Percentiles rank a stretch among this genome's conserved stretches.
phyloP scores from a whole-genome alignment of 1,284 basidiomycete species.

The Boletus holoroseus region DNA sequence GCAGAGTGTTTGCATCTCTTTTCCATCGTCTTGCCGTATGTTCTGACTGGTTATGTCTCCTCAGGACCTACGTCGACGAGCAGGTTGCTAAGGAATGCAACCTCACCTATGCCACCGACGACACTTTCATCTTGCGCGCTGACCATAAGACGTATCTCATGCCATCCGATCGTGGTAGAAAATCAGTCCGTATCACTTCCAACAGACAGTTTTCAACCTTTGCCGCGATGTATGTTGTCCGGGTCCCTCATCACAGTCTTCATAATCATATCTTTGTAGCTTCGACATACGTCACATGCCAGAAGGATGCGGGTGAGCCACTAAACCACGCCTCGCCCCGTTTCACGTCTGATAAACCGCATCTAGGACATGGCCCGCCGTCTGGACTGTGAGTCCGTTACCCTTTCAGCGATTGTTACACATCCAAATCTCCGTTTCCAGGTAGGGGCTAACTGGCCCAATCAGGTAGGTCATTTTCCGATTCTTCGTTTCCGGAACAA shows the following conservation, averaged over 20 bases:
- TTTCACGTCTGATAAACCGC: background rate
- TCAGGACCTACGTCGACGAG: slow-evolving; percentile 34
- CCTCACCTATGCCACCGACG: slow-evolving; percentile 29
- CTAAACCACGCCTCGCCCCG: background rate
- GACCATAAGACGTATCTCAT: slow-evolving; percentile 29
- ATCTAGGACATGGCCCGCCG: slow-evolving; percentile 28
- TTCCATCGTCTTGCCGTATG: background rate
- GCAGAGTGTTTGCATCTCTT: slow-evolving; percentile 29
- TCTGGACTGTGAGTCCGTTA: slow-evolving; percentile 23
- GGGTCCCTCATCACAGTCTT: background rate
- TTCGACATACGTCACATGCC: slow-evolving; percentile 29
- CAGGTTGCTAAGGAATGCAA: slow-evolving; percentile 29
- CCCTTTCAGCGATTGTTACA: background rate
- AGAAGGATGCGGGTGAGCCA: slow-evolving; percentile 29
- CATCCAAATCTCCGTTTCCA: slow-evolving; percentile 1
- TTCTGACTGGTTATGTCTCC: background rate
- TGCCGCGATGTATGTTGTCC: slow-evolving; percentile 20
- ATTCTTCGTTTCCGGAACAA: background rate
- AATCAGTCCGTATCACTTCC: slow-evolving; percentile 28
- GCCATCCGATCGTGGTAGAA: slow-evolving; percentile 24
- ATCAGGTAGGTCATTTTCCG: slow-evolving; percentile 1
- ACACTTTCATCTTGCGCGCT: slow-evolving; percentile 36
- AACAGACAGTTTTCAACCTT: slow-evolving; percentile 13
- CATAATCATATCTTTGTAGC: slow-evolving; percentile 5
- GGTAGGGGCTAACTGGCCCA: slow-evolving; percentile 25